These are phyloP conservation scores for Pleurotus tuoliensis DNA, from an alignment of 768 basidiomycete species.

Conservation along the genomic window DNA sequence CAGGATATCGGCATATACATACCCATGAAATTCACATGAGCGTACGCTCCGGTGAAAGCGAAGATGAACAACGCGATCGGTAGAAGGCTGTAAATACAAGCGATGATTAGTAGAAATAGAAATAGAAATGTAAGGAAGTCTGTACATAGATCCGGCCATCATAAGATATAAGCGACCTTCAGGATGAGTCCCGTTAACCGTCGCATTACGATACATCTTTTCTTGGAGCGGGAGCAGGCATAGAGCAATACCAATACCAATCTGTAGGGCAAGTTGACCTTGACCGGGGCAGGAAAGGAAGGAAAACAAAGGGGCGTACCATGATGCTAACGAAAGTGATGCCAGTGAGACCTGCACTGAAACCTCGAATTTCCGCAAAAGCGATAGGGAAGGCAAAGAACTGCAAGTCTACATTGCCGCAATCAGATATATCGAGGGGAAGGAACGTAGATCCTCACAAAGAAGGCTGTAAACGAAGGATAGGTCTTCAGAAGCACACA, in stretches of 20 bases:
- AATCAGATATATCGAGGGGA: not conserved
- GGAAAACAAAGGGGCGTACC: slow-evolving; percentile 17
- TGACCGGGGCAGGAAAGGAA: not conserved
- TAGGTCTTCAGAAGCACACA: slow-evolving; percentile 24
- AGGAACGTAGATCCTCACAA: slow-evolving; percentile 18
- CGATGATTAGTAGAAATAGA: not conserved
- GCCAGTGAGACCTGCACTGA: slow-evolving; percentile 34
- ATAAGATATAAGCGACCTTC: slow-evolving; percentile 41
- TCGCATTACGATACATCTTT: slow-evolving; percentile 25
- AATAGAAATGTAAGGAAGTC: not conserved
- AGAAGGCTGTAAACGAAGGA: slow-evolving; percentile 41
- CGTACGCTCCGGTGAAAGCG: slow-evolving; percentile 40
- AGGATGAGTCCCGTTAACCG: slow-evolving; percentile 33
- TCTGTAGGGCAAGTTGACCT: slow-evolving; percentile 13
- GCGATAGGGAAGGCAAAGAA: slow-evolving; percentile 44
- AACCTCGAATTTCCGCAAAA: slow-evolving; percentile 35
- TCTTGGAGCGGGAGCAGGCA: slow-evolving; percentile 30
- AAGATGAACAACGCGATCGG: slow-evolving; percentile 39
- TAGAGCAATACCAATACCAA: slow-evolving; percentile 31
- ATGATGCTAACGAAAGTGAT: slow-evolving; percentile 42
- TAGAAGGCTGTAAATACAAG: slow-evolving; percentile 22
- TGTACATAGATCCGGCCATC: slow-evolving; percentile 36
- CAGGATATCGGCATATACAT: not conserved
- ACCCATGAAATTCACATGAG: slow-evolving; percentile 35
- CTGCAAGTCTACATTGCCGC: slow-evolving; percentile 24